Evolutionary conservation across 768 basidiomycete genomes (phyloP).

Genomic region (Tricholoma terreum): DNA sequence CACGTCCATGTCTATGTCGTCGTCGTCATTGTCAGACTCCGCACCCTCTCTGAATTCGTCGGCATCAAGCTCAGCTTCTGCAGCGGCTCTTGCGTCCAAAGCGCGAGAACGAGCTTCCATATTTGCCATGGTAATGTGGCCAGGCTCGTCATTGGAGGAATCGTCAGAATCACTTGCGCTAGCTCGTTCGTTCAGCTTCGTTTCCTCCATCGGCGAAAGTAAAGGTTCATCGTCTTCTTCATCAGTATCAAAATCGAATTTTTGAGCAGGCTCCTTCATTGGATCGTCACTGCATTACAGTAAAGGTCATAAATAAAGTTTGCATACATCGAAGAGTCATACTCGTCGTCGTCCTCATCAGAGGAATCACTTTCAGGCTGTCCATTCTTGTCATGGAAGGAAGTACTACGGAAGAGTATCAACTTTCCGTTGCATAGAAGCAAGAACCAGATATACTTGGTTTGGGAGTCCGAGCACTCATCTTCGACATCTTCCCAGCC

Average conservation of each 20-base stretch:
- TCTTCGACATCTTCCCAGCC: slow-evolving; percentile 67
- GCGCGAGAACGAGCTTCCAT: slow-evolving; percentile 81
- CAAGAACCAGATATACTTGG: slow-evolving; percentile 31
- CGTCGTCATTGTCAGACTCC: slow-evolving; percentile 47
- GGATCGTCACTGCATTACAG: slow-evolving; percentile 43
- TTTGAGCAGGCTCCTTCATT: slow-evolving; percentile 48
- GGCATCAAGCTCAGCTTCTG: slow-evolving; percentile 65
- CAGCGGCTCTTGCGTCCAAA: slow-evolving; percentile 63
- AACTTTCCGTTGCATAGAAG: slow-evolving; percentile 1
- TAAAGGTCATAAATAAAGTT: neutral
- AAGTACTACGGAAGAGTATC: slow-evolving; percentile 29
- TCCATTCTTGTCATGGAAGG: slow-evolving; percentile 48
- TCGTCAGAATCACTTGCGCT: slow-evolving; percentile 42
- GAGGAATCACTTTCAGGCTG: slow-evolving; percentile 47
- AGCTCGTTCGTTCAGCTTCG: neutral
- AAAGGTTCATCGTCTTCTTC: slow-evolving; percentile 45
- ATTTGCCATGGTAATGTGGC: slow-evolving; percentile 68
- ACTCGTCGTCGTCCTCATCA: slow-evolving; percentile 49
- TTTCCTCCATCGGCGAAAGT: slow-evolving; percentile 41
- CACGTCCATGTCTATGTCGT: slow-evolving; percentile 39
- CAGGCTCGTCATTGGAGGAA: slow-evolving; percentile 46
- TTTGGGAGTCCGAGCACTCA: slow-evolving; percentile 40
- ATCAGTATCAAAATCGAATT: slow-evolving; percentile 64
- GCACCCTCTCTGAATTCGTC: slow-evolving; percentile 61
- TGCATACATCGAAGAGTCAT: slow-evolving; percentile 13